These are phyloP conservation scores for Solanum lycopersicoides DNA, from an alignment of 257 asterid species.

Conservation along the genomic window DNA sequence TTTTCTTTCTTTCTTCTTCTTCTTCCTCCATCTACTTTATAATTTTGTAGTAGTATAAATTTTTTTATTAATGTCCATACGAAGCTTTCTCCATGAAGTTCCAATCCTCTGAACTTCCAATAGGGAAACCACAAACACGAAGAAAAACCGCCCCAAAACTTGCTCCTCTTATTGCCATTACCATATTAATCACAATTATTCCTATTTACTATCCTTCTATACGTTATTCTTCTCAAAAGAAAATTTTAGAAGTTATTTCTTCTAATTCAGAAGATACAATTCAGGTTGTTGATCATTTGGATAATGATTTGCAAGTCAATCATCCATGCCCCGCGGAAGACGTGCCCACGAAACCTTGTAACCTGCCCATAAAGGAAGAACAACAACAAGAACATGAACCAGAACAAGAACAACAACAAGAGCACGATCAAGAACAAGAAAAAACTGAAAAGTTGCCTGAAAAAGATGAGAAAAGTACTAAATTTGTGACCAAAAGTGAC, in stretches of 20 bases:
- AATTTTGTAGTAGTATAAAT: background rate
- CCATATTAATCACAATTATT: slow-evolving; percentile 32
- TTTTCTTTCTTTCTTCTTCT: background rate
- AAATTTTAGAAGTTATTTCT: slow-evolving; percentile 2
- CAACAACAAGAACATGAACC: background rate
- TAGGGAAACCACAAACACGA: slow-evolving; percentile 35
- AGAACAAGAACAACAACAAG: background rate
- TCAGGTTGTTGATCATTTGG: background rate
- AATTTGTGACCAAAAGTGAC: background rate
- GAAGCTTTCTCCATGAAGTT: slow-evolving; percentile 34
- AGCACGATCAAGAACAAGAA: background rate
- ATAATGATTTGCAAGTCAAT: background rate
- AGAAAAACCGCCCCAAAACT: slow-evolving; percentile 22
- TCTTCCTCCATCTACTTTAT: background rate
- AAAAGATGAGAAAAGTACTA: background rate
- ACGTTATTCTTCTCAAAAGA: slow-evolving; percentile 10
- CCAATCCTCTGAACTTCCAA: slow-evolving; percentile 35
- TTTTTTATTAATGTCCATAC: background rate
- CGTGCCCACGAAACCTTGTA: background rate
- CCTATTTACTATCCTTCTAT: slow-evolving; percentile 34
- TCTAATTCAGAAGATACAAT: background rate
- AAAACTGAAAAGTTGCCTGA: background rate
- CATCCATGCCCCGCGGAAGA: background rate
- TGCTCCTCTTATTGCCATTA: slow-evolving; percentile 30
- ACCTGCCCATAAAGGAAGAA: background rate